Conservation (phyloP, 768 basidiomycete genomes). For the Pulveroboletus ravenelii region DNA sequence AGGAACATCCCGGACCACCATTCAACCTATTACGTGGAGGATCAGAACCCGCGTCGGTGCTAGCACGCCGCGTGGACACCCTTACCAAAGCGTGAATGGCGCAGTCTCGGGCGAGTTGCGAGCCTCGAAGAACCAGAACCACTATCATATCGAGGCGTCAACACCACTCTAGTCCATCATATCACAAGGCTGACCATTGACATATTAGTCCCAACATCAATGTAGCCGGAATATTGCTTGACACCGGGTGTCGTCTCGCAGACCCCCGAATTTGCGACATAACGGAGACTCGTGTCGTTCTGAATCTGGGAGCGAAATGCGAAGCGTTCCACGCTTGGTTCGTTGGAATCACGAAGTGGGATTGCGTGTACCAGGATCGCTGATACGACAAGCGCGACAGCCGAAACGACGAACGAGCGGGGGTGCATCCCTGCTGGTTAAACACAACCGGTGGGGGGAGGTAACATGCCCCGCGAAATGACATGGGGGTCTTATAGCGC, state of each 20-base stretch:
- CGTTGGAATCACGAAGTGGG: neutral
- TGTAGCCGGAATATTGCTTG: constrained; percentile 56
- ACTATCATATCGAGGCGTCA: constrained; percentile 34
- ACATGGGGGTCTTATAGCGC: too few relatives aligned
- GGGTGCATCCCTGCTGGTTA: constrained; percentile 13
- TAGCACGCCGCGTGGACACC: neutral
- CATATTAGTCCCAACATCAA: constrained; percentile 53
- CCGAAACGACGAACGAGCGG: neutral
- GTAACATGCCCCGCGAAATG: too few relatives aligned
- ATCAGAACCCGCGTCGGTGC: neutral
- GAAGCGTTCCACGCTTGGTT: neutral
- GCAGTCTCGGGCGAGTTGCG: constrained; percentile 55
- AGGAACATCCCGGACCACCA: constrained; percentile 59
- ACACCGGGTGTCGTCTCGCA: constrained; percentile 65
- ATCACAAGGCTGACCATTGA: constrained; percentile 42
- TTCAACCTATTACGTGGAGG: constrained; percentile 39
- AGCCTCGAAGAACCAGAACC: constrained; percentile 75
- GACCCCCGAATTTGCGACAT: constrained; percentile 53
- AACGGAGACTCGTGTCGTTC: constrained; percentile 37
- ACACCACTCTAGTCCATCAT: neutral
- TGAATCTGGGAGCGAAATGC: constrained; percentile 18
- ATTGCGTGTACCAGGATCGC: neutral
- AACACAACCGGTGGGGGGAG: neutral
- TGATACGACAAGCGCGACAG: neutral
- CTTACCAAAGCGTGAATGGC: constrained; percentile 61